These are phyloP conservation scores for Hymenoscyphus fraxineus DNA, from an alignment of 2,329 filamentous ascomycete species.

Conservation along the genomic window DNA sequence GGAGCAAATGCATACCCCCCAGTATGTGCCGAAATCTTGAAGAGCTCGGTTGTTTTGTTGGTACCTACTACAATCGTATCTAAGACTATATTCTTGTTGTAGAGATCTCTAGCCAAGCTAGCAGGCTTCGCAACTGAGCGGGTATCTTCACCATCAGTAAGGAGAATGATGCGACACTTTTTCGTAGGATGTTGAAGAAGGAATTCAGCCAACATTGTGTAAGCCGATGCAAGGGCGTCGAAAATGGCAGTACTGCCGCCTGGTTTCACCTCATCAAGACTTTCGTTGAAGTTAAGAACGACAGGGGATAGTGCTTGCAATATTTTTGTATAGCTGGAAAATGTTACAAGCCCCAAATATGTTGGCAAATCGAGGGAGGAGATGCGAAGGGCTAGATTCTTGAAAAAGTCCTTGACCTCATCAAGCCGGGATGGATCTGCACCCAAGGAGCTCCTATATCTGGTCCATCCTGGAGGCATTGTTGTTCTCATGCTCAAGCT, in stretches of 20 bases:
- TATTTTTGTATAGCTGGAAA: background rate
- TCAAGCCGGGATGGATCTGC: slow-evolving; percentile 9
- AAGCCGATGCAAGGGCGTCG: background rate
- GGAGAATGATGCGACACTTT: slow-evolving; percentile 1
- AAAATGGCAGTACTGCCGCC: background rate
- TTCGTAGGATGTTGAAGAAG: background rate
- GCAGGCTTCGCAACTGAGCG: background rate
- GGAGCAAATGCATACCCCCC: slow-evolving; percentile 14
- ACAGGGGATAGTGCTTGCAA: slow-evolving; percentile 5
- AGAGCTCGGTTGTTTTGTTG: background rate
- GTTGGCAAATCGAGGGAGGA: slow-evolving; percentile 7
- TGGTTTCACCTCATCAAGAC: background rate
- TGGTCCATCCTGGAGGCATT: slow-evolving; percentile 11
- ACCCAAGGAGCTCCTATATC: background rate
- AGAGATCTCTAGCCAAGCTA: background rate
- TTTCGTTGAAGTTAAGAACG: slow-evolving; percentile 6
- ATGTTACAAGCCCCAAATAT: slow-evolving; percentile 12
- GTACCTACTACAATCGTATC: slow-evolving; percentile 3
- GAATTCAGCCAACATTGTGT: background rate
- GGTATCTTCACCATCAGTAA: slow-evolving; percentile 6
- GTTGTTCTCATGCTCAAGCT: slow-evolving; percentile 10
- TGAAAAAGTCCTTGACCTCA: slow-evolving; percentile 15
- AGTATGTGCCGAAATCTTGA: slow-evolving; percentile 11
- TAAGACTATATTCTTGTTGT: background rate
- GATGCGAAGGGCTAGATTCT: slow-evolving; percentile 13